Percentiles rank a stretch among this genome's conserved stretches.
phyloP scores from a whole-genome alignment of 257 asterid species.

The Salvia rosmarinus region DNA sequence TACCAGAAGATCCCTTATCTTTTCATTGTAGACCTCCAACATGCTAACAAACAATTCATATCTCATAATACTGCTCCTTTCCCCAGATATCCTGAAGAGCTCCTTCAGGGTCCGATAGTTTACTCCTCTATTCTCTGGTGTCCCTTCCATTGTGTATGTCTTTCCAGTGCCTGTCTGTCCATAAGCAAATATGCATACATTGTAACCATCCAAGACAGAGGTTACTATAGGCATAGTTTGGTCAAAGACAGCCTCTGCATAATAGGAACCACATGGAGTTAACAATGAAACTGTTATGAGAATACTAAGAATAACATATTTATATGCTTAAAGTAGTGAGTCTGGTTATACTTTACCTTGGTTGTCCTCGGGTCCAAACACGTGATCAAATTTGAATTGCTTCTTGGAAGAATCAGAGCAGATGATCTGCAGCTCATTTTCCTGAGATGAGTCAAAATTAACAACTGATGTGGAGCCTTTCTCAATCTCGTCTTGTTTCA shows the following conservation, averaged over 20 bases:
- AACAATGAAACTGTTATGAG: constrained; percentile 10
- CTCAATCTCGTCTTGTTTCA: constrained; percentile 71
- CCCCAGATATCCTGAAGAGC: constrained; percentile 69
- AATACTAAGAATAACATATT: not conserved
- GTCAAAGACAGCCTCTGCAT: constrained; percentile 72
- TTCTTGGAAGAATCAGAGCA: constrained; percentile 77
- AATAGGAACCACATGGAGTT: constrained; percentile 24
- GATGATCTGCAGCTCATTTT: constrained; percentile 76
- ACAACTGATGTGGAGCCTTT: constrained; percentile 67
- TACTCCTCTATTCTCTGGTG: constrained; percentile 85
- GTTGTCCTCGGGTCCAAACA: constrained; percentile 75
- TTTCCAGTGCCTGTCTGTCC: constrained; percentile 66
- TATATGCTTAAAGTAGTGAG: not conserved
- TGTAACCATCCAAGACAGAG: constrained; percentile 93
- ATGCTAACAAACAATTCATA: constrained; percentile 88
- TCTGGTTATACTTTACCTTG: constrained; percentile 58
- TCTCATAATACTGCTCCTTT: constrained; percentile 66
- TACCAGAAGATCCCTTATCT: constrained; percentile 86
- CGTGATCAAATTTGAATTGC: constrained; percentile 83
- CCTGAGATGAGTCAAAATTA: constrained; percentile 75
- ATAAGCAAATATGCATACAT: constrained; percentile 94
- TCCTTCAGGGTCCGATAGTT: constrained; percentile 87
- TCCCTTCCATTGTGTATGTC: constrained; percentile 83
- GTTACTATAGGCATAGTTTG: constrained; percentile 87
- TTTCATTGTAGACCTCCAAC: constrained; percentile 97